Evolutionary conservation across 768 basidiomycete genomes (phyloP).

Genomic region (Pseudohyphozyma bogoriensis): DNA sequence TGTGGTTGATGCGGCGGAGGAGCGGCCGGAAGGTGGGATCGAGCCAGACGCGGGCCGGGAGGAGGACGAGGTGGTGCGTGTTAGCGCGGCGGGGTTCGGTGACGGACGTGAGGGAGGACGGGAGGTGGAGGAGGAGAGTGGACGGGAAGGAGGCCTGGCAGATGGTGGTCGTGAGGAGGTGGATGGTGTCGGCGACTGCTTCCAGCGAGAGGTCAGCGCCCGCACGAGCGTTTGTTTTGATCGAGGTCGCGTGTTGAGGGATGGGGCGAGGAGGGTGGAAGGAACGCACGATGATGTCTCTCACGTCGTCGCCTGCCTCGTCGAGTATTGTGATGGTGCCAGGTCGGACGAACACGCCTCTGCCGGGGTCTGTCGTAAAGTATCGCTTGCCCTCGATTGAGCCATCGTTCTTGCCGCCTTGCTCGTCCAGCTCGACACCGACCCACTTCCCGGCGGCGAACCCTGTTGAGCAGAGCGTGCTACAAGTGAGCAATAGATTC

Average conservation of each 20-base stretch:
- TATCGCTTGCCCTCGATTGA: conserved; percentile 53
- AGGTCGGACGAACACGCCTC: conserved; percentile 83
- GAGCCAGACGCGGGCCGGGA: conserved; percentile 39
- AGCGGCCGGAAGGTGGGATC: conserved; percentile 41
- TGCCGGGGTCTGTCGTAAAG: conserved; percentile 62
- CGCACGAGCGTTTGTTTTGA: neutral
- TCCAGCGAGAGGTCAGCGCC: neutral
- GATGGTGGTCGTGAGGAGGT: neutral
- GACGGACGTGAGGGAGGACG: neutral
- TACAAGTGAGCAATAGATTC: too few species aligned
- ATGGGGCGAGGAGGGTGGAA: neutral
- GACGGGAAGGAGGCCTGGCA: neutral
- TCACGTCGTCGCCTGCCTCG: neutral
- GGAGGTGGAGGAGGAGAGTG: neutral
- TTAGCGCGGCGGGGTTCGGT: conserved; percentile 19
- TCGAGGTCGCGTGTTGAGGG: neutral
- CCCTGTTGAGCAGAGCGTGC: too few species aligned
- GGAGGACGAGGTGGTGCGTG: conserved; percentile 37
- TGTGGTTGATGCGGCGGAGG: conserved; percentile 36
- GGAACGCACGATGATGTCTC: neutral
- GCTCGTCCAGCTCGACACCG: conserved; percentile 77
- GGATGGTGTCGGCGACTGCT: neutral
- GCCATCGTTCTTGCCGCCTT: conserved; percentile 93
- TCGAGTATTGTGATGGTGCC: conserved; percentile 56
- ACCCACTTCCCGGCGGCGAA: conserved; percentile 91